Base-by-base conservation (phyloP, 2,329 filamentous ascomycete species). In the Aspergillus sergii region DNA sequence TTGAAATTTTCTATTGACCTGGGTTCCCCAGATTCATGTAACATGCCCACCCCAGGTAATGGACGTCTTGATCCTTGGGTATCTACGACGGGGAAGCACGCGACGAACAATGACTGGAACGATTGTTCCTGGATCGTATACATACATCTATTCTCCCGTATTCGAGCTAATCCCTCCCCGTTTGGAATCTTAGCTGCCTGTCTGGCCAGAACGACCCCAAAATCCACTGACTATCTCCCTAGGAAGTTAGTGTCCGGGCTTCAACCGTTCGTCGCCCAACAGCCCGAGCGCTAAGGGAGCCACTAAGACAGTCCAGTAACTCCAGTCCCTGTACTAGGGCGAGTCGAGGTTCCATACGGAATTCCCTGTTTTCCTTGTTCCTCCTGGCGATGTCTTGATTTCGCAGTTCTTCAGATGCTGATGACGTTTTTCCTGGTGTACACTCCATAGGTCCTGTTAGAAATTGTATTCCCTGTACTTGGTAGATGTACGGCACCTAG, bases 231-330 rank as follows among this genome's bases (percentile, higher is more conserved):
- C 32, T 55, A 39, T 55, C 32, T 55, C 32, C 51, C 23, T 23
- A 41, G 48, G 30, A 34, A 43, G 51, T 60, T 60, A 60, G 58
- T 48, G 50, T 39, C 58, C 58, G 51, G 58, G 19, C 43, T 53
- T 60, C 50, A 60, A 60, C 58, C 58, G 58, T 60, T 60, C 58
- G 41, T 60, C 43, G 51, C 61, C 60, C 60, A 60, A 60, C 63
- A 56, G 43, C 53, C 63, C 28, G 55, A 60, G 58, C 57, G 60
- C 60, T 61, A 61, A 63, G 54, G 59, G 54, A 34, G 59, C 59
- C 61, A 57, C 64, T 64, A 66, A 51, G 59, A 41, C 51, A 60
- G 59, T 60, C 58, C 51, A 58, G 57, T 58, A 51, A 53, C 48
- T 62, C 55, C 51, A 59, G 57, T 59, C 58, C 57, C 48, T 60